Base-by-base conservation (phyloP, 2,329 filamentous ascomycete genomes). In the Juglanconis oblonga region DNA sequence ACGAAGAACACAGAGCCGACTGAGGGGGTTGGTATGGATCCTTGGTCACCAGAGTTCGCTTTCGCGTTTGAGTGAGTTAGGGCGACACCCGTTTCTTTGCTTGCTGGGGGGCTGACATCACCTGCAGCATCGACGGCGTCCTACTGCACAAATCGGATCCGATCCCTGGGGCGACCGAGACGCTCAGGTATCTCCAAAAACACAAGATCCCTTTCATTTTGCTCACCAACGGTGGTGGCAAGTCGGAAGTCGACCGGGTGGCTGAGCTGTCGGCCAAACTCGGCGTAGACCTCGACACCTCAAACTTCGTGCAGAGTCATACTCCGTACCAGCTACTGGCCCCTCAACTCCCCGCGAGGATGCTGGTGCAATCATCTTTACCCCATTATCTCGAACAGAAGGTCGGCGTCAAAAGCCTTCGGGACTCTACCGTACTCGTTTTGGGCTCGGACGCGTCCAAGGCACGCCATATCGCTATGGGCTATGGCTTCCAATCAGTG, bases 171-270 rank as follows among this genome's bases (percentile, higher is more conserved):
- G 94, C 95, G 1, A 79, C 85, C 1, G 82, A 90, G 69, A 84
- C 92, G 13, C 82, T 99, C 24, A 77, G 80, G 35, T 88, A 87
- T 68, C 86, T 98, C 24, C 86, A 92, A 67, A 76, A 82, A 51
- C 82, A 92, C 69, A 81, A 84, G 51, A 91, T 97, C 50, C 93
- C 93, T 11, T 98, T 96, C 76, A 94, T 99, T 68, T 85, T 99
- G 38, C 81, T 99, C 64, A 99, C 95, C 61, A 99, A 99, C 75
- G 95, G 95, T 67, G 95, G 95, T 47, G 95, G 95, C 60, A 92
- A 89, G 70, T 85, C 87, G 64, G 94, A 98, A 75, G 79, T 78
- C 3, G 87, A 90, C 61, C 85, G 91, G 17, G 88, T 92, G 35
- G 78, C 78, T 7, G 88, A 93, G 62, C 80, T 96, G 56, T 87